Conservation (phyloP, 2,329 filamentous ascomycete genomes). For the Coniosporium tulheliwenetii region DNA sequence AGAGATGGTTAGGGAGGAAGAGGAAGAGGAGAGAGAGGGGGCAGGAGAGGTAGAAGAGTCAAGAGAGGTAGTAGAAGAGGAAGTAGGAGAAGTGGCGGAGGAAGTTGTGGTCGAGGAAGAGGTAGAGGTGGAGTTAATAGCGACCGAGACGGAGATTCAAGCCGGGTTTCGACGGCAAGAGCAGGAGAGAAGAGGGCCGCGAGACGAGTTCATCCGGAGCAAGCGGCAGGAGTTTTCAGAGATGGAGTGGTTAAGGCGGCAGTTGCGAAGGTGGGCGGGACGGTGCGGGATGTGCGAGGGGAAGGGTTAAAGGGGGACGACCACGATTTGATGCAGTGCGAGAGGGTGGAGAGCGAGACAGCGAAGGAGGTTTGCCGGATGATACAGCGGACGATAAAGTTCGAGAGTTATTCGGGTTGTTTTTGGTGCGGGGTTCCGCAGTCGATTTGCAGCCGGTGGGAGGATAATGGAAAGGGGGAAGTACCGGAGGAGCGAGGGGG, state of each 20-base stretch:
- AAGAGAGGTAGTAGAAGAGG: neutral
- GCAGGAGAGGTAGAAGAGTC: neutral
- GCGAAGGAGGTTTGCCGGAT: neutral
- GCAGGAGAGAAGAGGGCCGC: neutral
- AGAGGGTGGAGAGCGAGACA: neutral
- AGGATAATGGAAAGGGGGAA: neutral
- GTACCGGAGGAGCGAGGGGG: neutral
- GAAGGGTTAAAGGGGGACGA: neutral
- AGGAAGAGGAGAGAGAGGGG: neutral
- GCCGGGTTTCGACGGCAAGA: neutral
- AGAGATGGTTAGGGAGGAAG: no score
- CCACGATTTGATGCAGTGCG: neutral
- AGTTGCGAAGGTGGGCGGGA: neutral
- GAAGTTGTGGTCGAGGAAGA: neutral
- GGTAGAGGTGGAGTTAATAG: neutral
- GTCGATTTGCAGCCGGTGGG: neutral
- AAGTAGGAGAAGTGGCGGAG: neutral
- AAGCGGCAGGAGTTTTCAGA: neutral
- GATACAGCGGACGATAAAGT: neutral
- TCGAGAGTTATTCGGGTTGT: neutral
- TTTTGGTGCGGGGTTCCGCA: neutral
- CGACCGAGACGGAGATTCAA: neutral
- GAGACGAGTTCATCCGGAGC: neutral
- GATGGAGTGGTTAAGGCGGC: neutral
- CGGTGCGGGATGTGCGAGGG: neutral